Base-by-base conservation (phyloP, 306 rosid genomes). In the Nissolia schottii region DNA sequence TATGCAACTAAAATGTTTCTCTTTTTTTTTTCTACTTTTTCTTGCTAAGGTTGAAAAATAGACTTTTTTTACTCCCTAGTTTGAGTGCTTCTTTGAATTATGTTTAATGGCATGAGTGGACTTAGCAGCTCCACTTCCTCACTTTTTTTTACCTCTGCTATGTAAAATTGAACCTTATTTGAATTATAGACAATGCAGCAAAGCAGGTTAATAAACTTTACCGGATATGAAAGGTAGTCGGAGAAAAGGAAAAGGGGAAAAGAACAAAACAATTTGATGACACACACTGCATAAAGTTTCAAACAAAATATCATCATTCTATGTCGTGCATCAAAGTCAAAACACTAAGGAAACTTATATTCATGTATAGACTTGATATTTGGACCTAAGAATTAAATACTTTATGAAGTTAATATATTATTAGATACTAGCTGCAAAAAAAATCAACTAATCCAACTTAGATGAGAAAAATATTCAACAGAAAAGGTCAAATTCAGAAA, bases 231-330 rank as follows among this genome's bases (percentile, higher is more conserved):
- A 22, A 46, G 28, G 22, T n/a, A 43, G 22, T 16, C 0, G 14
- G 5, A 45, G 0, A 50, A 38, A 40, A 24, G 45, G 19, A 15
- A 49, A 9, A 68, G 76, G 20, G 35, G 60, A 71, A 63, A 29
- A 70, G 1, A 78, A 63, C 43, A 70, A 78, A 41, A 63, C 7
- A 71, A 43, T 4, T 34, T 64, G 55, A 45, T 64, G 71, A 24
- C 63, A 46, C 7, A 22, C 78, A 24, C 37, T 29, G 4, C 14
- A 12, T 5, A 53, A 78, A 40, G 78, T 60, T 41, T 22, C 77
- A 57, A 72, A 72, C 60, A 59, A 27, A 40, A 40, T 25, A 43
- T 40, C 38, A 73, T 73, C 59, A 66, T 67, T 10, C 38, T 2
- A 35, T 74, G 64, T 59, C 28, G 1, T 34, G 9, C 32, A 56